Percentiles rank a stretch among this genome's conserved stretches.
Conservation (phyloP, 208 protist genomes). For the Leishmania gerbilli region DNA sequence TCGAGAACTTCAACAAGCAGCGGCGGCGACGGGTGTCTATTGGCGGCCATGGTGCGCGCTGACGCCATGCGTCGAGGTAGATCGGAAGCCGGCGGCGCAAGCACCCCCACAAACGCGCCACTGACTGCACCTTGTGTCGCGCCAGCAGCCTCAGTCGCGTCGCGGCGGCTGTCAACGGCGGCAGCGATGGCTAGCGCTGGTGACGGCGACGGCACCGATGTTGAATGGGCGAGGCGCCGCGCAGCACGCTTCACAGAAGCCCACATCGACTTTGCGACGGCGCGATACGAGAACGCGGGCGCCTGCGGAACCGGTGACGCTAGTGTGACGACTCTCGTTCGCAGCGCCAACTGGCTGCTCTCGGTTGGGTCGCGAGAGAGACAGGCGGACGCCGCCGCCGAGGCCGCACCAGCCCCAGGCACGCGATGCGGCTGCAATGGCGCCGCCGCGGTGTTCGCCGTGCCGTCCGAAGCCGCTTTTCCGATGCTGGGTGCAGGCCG, state of each 20-base stretch:
- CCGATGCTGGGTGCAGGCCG: neutral
- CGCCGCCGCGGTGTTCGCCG: neutral
- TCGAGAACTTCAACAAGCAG: slow-evolving; percentile 33
- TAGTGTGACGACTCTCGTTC: neutral
- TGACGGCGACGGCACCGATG: neutral
- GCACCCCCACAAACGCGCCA: neutral
- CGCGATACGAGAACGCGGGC: slow-evolving; percentile 10
- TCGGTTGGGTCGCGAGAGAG: neutral
- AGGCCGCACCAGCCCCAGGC: neutral
- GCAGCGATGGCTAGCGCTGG: neutral
- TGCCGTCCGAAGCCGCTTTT: neutral
- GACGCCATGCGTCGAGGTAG: neutral
- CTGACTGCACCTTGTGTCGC: neutral
- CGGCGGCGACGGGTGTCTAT: slow-evolving; percentile 10
- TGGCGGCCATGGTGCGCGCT: neutral
- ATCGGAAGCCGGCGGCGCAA: neutral
- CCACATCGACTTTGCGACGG: slow-evolving; percentile 29
- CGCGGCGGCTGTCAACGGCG: neutral
- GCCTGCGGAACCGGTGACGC: neutral
- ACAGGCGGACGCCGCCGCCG: neutral
- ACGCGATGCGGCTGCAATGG: neutral
- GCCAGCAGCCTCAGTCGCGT: too few relatives aligned
- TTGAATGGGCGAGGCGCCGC: slow-evolving; percentile 9
- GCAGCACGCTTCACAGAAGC: slow-evolving; percentile 28
- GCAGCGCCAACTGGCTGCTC: neutral